Conservation (phyloP, 2,329 filamentous ascomycete species). For the Penicillium sp. region DNA sequence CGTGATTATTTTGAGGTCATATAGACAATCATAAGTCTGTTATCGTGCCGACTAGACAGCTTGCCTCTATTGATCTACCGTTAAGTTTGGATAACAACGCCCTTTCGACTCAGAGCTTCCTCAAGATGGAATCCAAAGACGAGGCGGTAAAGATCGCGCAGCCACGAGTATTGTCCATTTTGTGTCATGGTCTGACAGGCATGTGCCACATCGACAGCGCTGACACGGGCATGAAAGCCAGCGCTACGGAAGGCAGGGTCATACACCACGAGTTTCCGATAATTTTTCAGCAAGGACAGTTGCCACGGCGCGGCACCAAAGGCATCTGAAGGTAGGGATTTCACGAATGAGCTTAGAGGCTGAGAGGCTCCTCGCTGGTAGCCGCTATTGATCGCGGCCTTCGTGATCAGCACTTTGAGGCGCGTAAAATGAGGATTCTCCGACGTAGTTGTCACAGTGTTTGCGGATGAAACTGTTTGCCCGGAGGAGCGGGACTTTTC, state of each 20-base stretch:
- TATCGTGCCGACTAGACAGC: no score
- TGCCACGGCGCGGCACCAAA: slow-evolving; percentile 72
- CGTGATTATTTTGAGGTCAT: no score
- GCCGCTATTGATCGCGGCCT: slow-evolving; percentile 78
- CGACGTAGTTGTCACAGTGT: slow-evolving; percentile 38
- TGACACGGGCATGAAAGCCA: slow-evolving; percentile 29
- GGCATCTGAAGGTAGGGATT: slow-evolving; percentile 65
- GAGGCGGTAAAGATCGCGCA: slow-evolving; percentile 73
- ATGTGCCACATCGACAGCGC: slow-evolving; percentile 69
- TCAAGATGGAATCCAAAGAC: slow-evolving; percentile 82
- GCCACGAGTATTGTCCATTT: slow-evolving; percentile 67
- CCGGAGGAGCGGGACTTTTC: slow-evolving; percentile 65
- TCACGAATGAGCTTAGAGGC: slow-evolving; percentile 68
- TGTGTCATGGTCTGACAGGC: slow-evolving; percentile 71
- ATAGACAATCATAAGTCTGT: no score
- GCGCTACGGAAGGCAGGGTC: slow-evolving; percentile 60
- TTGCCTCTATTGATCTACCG: not conserved
- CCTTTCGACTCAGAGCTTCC: slow-evolving; percentile 64
- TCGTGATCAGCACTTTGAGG: slow-evolving; percentile 72
- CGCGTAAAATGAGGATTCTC: slow-evolving; percentile 74
- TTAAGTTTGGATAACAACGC: slow-evolving; percentile 41
- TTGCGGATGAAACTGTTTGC: slow-evolving; percentile 42
- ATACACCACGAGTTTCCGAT: slow-evolving; percentile 70
- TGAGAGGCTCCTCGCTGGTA: slow-evolving; percentile 58
- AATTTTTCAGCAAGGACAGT: slow-evolving; percentile 64